A percentile compares a stretch with the other conserved stretches of the same genome.
Evolutionary conservation across 148 eudicot genomes (phyloP).

Genomic region (Chenopodium berlandieri): DNA sequence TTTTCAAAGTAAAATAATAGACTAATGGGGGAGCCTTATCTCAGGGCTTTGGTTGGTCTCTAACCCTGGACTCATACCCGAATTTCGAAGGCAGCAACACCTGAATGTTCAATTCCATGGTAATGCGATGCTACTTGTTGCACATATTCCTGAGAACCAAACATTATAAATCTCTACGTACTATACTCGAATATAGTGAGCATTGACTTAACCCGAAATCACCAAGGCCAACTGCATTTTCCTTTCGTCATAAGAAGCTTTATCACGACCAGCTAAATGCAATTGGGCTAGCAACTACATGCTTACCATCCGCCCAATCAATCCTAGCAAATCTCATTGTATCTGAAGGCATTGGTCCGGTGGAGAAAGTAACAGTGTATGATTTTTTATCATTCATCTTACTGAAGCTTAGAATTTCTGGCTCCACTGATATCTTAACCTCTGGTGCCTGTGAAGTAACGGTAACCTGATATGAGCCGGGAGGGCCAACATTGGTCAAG

Average conservation of each 20-base stretch:
- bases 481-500: slow-evolving; percentile 73
- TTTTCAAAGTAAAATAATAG: background rate
- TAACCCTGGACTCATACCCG: background rate
- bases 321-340: slow-evolving; percentile 55
- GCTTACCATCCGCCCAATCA: slow-evolving; percentile 90
- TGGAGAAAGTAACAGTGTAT: slow-evolving; percentile 62
- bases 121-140: slow-evolving; percentile 8
- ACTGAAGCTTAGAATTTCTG: slow-evolving; percentile 53
- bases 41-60: background rate
- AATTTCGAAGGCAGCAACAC: background rate
- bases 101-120: slow-evolving; percentile 11
- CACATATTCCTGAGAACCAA: background rate
- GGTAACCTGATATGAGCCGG: slow-evolving; percentile 60
- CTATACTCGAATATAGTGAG: slow-evolving; percentile 15
- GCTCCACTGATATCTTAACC: slow-evolving; percentile 63
- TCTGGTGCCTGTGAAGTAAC: slow-evolving; percentile 39
- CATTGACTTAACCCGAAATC: background rate
- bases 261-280: slow-evolving; percentile 65
- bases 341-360: slow-evolving; percentile 47
- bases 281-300: slow-evolving; percentile 72
- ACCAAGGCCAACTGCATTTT: background rate
- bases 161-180: background rate
- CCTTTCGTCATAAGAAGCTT: background rate
- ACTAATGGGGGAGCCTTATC: background rate
- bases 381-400: slow-evolving; percentile 65